Conservation (phyloP, 495 filamentous ascomycete genomes). For the Lophium mytilinum region DNA sequence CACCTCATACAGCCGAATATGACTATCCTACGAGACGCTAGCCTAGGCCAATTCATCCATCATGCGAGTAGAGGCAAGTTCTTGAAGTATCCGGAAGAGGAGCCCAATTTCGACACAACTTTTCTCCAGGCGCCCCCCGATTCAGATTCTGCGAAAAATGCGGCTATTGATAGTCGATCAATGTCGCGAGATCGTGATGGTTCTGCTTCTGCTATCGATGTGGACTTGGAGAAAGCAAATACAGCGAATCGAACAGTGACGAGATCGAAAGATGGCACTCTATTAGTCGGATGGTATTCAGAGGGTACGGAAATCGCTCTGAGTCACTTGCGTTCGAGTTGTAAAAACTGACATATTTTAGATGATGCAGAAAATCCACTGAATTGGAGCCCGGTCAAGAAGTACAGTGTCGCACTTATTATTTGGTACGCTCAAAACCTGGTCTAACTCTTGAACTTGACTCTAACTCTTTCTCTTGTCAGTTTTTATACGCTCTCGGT, state of each 20-base stretch:
- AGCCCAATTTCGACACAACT: not conserved
- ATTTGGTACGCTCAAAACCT: not conserved
- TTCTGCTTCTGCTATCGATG: not conserved
- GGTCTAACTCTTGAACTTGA: not conserved
- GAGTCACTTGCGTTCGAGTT: too few relatives aligned
- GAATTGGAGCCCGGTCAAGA: constrained; percentile 35
- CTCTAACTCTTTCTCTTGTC: not conserved
- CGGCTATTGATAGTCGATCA: not conserved
- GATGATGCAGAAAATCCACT: constrained; percentile 46
- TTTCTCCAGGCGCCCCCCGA: not conserved
- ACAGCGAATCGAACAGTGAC: not conserved
- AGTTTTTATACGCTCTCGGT: not conserved
- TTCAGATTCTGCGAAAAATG: not conserved
- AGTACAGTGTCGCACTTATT: not conserved
- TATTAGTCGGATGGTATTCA: constrained; percentile 46
- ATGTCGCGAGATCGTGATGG: not conserved
- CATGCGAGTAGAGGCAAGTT: constrained; percentile 4
- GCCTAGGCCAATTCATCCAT: constrained; percentile 18
- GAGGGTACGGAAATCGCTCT: constrained; percentile 4
- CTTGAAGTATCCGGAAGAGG: constrained; percentile 1
- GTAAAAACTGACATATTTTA: too few relatives aligned
- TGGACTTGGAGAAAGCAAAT: not conserved
- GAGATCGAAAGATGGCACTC: not conserved
- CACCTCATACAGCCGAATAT: too few relatives aligned
- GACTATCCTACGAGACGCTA: constrained; percentile 12